These are phyloP conservation scores for Cladophialophora psammophila DNA, from an alignment of 2,329 filamentous ascomycete species.

Conservation along the genomic window DNA sequence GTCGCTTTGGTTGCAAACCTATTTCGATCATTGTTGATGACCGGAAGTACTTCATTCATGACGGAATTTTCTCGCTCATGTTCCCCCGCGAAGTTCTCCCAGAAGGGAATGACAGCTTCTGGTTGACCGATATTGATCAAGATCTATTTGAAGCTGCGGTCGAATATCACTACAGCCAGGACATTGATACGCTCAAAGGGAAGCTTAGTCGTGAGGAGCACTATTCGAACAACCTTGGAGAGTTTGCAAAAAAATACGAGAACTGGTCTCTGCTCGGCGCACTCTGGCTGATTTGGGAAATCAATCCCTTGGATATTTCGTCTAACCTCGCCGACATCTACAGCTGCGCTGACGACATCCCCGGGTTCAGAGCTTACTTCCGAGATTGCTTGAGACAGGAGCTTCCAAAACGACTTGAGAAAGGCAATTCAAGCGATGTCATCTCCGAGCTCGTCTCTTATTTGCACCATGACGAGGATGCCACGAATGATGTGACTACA, in stretches of 20 bases:
- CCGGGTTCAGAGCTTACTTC: slow-evolving; percentile 7
- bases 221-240: not conserved
- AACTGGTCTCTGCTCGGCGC: slow-evolving; percentile 2
- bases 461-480: not conserved
- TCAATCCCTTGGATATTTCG: not conserved
- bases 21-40: not conserved
- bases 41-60: not conserved
- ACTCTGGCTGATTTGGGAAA: not conserved
- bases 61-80: not conserved
- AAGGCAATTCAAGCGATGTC: not conserved
- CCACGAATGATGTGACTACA: slow-evolving; percentile 8
- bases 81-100: not conserved
- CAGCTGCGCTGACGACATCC: not conserved
- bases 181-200: not conserved
- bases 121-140: not conserved
- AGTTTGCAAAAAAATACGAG: not conserved
- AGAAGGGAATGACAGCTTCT: not conserved
- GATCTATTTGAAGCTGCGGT: not conserved
- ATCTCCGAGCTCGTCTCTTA: not conserved
- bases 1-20: not conserved
- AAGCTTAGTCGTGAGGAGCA: not conserved
- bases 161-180: not conserved
- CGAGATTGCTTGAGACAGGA: not conserved
- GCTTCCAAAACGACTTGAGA: not conserved
- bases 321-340: slow-evolving; percentile 6